A percentile compares a stretch with the other conserved stretches of the same genome.
These are phyloP conservation scores for Pseudotsuga menziesii DNA, from an alignment of 75 land plant genomes.

Conservation along the genomic window DNA sequence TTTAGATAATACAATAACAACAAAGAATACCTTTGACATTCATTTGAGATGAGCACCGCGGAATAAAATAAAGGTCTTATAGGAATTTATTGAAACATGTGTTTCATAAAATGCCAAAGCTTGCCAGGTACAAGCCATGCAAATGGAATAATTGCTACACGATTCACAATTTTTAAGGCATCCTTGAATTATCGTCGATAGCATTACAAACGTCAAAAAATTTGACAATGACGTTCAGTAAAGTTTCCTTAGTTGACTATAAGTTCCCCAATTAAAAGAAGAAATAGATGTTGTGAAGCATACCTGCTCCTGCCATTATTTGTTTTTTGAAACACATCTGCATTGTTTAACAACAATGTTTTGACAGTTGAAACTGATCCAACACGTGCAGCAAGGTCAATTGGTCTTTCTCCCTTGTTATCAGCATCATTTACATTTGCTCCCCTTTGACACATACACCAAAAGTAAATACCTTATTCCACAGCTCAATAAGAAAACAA, in stretches of 20 bases:
- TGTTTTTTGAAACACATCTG: constrained; percentile 21
- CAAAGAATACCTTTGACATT: too few species aligned
- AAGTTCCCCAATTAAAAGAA: neutral
- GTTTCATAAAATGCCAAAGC: too few species aligned
- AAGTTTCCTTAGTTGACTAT: neutral
- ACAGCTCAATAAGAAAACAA: neutral
- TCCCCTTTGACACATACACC: constrained; percentile 18
- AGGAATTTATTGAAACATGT: too few species aligned
- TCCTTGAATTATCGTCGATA: neutral
- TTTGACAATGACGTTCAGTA: neutral
- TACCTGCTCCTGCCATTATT: constrained; percentile 48
- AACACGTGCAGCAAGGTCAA: constrained; percentile 36
- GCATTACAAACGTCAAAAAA: neutral
- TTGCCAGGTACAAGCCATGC: too few species aligned
- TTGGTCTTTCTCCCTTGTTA: constrained; percentile 41
- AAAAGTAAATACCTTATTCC: neutral
- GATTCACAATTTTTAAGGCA: neutral
- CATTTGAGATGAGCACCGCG: too few species aligned
- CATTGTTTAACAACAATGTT: constrained; percentile 23
- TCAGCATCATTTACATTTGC: constrained; percentile 29
- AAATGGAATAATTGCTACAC: too few species aligned
- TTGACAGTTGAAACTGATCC: constrained; percentile 30
- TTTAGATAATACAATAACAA: too few species aligned
- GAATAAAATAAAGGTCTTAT: too few species aligned
- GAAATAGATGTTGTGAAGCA: neutral